phyloP scores from a whole-genome alignment of 1,284 basidiomycete species.

The Phaffia rhodozyma region DNA sequence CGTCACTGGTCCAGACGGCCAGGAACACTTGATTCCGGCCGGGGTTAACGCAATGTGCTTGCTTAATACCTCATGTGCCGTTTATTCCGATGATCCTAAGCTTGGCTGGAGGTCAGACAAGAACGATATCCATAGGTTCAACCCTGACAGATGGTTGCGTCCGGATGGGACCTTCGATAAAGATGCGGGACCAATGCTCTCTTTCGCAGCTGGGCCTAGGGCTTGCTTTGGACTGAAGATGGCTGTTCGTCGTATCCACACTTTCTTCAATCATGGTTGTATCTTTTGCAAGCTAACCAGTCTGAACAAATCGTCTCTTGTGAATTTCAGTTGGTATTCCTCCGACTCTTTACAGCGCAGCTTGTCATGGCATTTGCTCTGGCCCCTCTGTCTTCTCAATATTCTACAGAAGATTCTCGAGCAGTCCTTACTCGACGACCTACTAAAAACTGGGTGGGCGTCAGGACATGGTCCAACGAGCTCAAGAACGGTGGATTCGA shows the following conservation, averaged over 20 bases:
- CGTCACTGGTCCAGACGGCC: background rate
- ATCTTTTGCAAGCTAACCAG: background rate
- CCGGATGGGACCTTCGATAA: background rate
- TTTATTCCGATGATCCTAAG: background rate
- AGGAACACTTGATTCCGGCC: background rate
- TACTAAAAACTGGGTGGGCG: slow-evolving; percentile 6
- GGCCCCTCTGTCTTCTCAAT: background rate
- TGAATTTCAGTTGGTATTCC: slow-evolving; percentile 1
- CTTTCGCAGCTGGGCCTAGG: slow-evolving; percentile 1
- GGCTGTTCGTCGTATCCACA: background rate
- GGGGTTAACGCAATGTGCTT: slow-evolving; percentile 6
- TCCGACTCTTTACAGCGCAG: slow-evolving; percentile 6
- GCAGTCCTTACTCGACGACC: slow-evolving; percentile 4
- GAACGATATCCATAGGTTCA: background rate
- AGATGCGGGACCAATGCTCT: background rate
- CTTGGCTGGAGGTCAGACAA: background rate
- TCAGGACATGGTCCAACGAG: background rate
- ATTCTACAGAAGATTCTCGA: background rate
- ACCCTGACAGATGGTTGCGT: slow-evolving; percentile 2
- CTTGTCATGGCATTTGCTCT: slow-evolving; percentile 3
- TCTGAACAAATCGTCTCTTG: background rate
- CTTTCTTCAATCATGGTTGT: background rate
- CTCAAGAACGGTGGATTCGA: too few relatives aligned
- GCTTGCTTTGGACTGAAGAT: slow-evolving; percentile 6
- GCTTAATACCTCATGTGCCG: slow-evolving; percentile 3